Evolutionary conservation across 345 rosid genomes (phyloP), one percentile per base, ranked within the genome.

Genomic region (Alliaria petiolata): DNA sequence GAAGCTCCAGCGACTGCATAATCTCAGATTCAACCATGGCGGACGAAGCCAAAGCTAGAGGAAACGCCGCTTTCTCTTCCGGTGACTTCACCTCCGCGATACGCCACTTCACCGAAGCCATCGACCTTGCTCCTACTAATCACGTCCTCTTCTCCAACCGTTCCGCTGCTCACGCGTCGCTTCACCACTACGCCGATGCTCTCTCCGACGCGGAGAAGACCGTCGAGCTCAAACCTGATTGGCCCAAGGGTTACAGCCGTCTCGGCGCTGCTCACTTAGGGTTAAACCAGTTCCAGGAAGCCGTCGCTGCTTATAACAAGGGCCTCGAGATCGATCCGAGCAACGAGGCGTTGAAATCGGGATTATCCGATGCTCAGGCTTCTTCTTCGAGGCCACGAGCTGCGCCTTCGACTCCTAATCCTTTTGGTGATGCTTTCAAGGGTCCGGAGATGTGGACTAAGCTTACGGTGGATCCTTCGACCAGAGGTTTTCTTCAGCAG

Each of bases 371-470:
- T 61, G 93, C 95, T 42, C 79, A 89, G 39, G 79, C 90, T 15
- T 83, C 89, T 9, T 81, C 75, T 13, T 64, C 87, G 14, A 70
- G 85, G 79, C 81, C 89, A 6, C 68, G 71, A 1, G 75, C 76
- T 9, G 20, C 9, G 14, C n/a, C 60, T 35, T 43, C 72, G 19
- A 3, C 26, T 12, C 26, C 57, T 20, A 85, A 72, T 62, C 97
- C 90, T 2, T 87, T 91, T 31, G 89, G 84, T 2, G 90, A 92
- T 19, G 87, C 83, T 22, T 89, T 91, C 35, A 61, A 84, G 6
- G 98, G 95, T 2, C 87, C 91, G n/a, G 98, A 93, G 86, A 89
- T 89, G 96, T 93, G 97, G 97, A 76, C 97, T 35, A 91, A 89
- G 79, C 78, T 91, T 54, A 85, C 92, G 2, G 89, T 96, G 16